phyloP scores from a whole-genome alignment of 441 rosid genomes.

The Populus trichocarpa region DNA sequence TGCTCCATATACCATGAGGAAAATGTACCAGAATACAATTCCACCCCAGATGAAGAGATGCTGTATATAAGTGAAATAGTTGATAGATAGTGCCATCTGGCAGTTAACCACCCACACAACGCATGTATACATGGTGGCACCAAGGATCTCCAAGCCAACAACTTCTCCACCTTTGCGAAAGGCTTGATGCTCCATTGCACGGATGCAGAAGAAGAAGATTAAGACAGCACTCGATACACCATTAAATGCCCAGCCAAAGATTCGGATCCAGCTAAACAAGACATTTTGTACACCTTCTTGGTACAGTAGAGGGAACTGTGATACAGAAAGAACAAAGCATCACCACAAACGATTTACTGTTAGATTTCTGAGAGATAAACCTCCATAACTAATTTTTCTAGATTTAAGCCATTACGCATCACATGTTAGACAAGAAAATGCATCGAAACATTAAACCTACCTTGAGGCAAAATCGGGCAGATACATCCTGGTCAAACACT shows the following conservation, averaged over 20 bases:
- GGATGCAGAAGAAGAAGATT: constrained; percentile 79
- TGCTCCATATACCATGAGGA: constrained; percentile 85
- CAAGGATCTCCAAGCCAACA: constrained; percentile 65
- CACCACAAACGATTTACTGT: neutral
- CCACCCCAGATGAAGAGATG: constrained; percentile 95
- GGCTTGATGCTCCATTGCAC: constrained; percentile 62
- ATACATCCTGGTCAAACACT: constrained; percentile 91
- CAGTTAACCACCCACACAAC: constrained; percentile 86
- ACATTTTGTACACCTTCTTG: constrained; percentile 95
- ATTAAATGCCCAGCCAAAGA: constrained; percentile 78
- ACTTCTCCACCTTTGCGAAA: constrained; percentile 78
- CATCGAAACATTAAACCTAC: constrained; percentile 29
- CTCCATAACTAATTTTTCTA: neutral
- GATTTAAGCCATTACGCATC: neutral
- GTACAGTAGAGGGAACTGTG: constrained; percentile 82
- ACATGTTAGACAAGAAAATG: neutral
- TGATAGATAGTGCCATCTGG: constrained; percentile 83
- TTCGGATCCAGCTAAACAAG: constrained; percentile 78
- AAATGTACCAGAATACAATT: constrained; percentile 68
- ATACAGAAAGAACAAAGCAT: constrained; percentile 1
- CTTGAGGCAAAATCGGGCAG: constrained; percentile 65
- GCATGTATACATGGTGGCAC: constrained; percentile 86
- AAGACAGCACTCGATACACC: constrained; percentile 52
- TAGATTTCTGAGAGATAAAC: neutral
- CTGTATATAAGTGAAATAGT: constrained; percentile 81